Base-by-base conservation (phyloP, 371 early-diverging fungal genomes). In the Mortierella sp. region DNA sequence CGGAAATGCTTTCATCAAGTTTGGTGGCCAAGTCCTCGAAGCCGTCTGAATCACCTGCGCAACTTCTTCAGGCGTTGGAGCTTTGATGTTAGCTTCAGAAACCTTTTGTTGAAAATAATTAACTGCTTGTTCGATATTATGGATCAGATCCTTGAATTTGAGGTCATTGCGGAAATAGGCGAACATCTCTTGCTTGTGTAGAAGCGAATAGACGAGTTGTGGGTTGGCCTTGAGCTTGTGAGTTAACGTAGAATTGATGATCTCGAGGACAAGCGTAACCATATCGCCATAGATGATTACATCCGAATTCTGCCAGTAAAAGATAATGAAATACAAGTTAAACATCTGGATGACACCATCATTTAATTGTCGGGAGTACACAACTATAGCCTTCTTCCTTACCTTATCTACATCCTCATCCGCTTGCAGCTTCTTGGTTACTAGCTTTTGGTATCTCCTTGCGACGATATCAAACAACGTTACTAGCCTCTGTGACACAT, bases 401-500 rank as follows among this genome's bases (percentile, higher is more conserved):
- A 75, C 84, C 66, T 70, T 83, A 22, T 84, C 84, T 15, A 73
- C 31, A 32, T 76, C 67, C 2, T 72, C 84, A 17, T 75, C 83
- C 35, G 71, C 62, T 26, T 74, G 71, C 56, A 69, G 57, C 1
- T 81, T 69, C 63, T 85, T 87, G 15, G 75, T 80, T 5, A 78
- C 68, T 2, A 91, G 56, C 75, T 91, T 92, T 66, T 88, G 85
- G 64, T 91, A 91, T 32, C 92, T 84, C 73, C 88, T 87, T 23
- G 92, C 86, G 37, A 94, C 86, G 53, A 89, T 65, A 61, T 94
- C 93, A 72, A 91, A 92, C 29, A 94, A 67, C 32, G 91, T 89
- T n/a, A 92, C 87, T 29, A 94, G 72, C 28, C 91, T 73, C 66
- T 93, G 93, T 1, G 94, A 92, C 1, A 93, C 91, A 62, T 92